Evolutionary conservation across 805 yeast species (phyloP).

Genomic region (Metschnikowia anglica): DNA sequence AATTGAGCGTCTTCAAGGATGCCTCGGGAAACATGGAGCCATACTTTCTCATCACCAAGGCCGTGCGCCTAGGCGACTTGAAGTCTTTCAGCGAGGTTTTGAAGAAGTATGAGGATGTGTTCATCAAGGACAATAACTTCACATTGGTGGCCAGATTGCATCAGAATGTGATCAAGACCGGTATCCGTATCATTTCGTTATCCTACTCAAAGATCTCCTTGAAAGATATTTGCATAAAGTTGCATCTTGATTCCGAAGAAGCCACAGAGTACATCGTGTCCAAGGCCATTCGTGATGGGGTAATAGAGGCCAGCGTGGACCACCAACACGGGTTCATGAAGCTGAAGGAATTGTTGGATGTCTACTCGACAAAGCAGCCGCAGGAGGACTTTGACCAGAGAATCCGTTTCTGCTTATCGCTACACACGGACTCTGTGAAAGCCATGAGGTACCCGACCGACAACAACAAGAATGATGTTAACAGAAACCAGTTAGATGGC

Average conservation of each 20-base stretch:
- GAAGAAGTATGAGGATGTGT: conserved; percentile 55
- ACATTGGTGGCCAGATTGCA: conserved; percentile 85
- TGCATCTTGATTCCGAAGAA: conserved; percentile 90
- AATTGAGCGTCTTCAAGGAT: conserved; percentile 74
- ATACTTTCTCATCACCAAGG: conserved; percentile 82
- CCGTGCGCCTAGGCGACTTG: conserved; percentile 91
- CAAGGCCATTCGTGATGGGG: conserved; percentile 95
- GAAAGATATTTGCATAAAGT: conserved; percentile 89
- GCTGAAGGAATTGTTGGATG: conserved; percentile 79
- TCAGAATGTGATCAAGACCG: conserved; percentile 97
- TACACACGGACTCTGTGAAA: conserved; percentile 89
- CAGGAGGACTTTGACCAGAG: conserved; percentile 88
- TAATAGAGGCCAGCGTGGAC: conserved; percentile 90
- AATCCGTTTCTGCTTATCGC: conserved; percentile 83
- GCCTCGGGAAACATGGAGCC: conserved; percentile 55
- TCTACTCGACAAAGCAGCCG: conserved; percentile 85
- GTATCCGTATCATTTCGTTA: conserved; percentile 87
- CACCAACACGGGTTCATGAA: conserved; percentile 91
- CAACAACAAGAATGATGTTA: conserved; percentile 31
- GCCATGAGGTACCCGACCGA: conserved; percentile 86
- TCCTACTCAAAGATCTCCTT: conserved; percentile 89
- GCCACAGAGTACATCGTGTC: conserved; percentile 96
- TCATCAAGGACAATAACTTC: conserved; percentile 76
- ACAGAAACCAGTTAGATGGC: conserved; percentile 30
- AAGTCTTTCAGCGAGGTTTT: conserved; percentile 73